Conservation (phyloP, 768 basidiomycete species). For the Serpula lacrymans region DNA sequence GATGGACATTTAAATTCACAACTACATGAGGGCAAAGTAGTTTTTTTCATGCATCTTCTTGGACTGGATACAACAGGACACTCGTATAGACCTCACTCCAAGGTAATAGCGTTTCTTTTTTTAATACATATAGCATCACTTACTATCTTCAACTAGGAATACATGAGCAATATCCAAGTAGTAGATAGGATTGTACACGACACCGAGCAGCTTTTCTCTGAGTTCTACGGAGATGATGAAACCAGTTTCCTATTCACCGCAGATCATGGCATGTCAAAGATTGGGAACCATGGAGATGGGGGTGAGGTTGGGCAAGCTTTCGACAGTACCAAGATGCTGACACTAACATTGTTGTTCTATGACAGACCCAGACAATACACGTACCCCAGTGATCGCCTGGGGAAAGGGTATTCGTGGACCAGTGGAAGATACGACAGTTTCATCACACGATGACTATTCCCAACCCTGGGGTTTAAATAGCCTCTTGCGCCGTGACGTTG, state of each 20-base stretch:
- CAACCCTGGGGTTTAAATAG: conserved; percentile 56
- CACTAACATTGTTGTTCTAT: conserved; percentile 6
- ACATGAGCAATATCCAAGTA: conserved; percentile 78
- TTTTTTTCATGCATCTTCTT: conserved; percentile 82
- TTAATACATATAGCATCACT: neutral
- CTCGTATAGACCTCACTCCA: conserved; percentile 78
- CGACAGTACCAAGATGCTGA: neutral
- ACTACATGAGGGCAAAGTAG: conserved; percentile 54
- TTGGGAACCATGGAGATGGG: conserved; percentile 89
- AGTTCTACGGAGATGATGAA: conserved; percentile 66
- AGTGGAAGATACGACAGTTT: conserved; percentile 45
- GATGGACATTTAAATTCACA: conserved; percentile 46
- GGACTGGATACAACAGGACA: conserved; percentile 88
- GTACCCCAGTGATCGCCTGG: conserved; percentile 83
- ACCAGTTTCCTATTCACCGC: conserved; percentile 82
- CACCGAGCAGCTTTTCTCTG: conserved; percentile 56
- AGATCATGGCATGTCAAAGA: conserved; percentile 87
- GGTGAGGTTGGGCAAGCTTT: conserved; percentile 43
- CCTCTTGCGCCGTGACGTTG: conserved; percentile 67
- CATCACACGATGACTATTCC: conserved; percentile 73
- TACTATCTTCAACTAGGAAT: conserved; percentile 50
- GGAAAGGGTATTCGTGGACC: conserved; percentile 74
- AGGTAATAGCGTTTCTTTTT: conserved; percentile 39
- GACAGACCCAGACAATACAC: conserved; percentile 81
- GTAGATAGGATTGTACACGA: conserved; percentile 72